Conservation (phyloP, 2,329 filamentous ascomycete genomes). For the Exophiala spinifera region DNA sequence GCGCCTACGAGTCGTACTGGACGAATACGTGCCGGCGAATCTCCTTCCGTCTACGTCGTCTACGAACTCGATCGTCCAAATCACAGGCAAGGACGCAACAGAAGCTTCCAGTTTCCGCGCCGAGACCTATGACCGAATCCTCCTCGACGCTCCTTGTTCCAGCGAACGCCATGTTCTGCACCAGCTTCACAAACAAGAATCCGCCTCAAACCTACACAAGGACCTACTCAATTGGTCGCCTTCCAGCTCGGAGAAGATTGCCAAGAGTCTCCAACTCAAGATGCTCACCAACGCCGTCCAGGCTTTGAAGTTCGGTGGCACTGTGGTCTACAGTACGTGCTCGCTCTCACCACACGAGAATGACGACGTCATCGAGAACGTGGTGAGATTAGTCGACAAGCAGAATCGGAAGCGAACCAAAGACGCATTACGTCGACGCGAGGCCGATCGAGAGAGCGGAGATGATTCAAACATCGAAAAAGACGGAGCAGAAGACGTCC, state of each 20-base stretch:
- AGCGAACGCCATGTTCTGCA: constrained; percentile 18
- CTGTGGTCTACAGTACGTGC: constrained; percentile 15
- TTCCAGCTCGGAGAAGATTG: constrained; percentile 11
- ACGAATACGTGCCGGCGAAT: constrained; percentile 7
- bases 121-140: constrained; percentile 12
- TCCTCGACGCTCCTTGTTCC: constrained; percentile 18
- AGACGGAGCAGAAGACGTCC: neutral
- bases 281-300: constrained; percentile 12
- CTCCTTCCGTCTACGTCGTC: neutral
- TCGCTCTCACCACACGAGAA: constrained; percentile 18
- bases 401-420: neutral
- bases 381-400: neutral
- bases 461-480: neutral
- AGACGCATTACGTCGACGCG: neutral
- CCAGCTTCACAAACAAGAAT: constrained; percentile 3
- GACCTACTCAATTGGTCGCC: constrained; percentile 19
- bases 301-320: constrained; percentile 11
- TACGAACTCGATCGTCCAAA: neutral
- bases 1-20: constrained; percentile 7
- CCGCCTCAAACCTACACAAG: constrained; percentile 6
- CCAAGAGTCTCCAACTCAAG: constrained; percentile 11
- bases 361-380: constrained; percentile 14
- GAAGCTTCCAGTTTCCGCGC: neutral
- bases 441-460: neutral
- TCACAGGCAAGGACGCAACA: neutral